These are phyloP conservation scores for Rossbeevera mucosa DNA, from an alignment of 768 basidiomycete species.

Conservation along the genomic window DNA sequence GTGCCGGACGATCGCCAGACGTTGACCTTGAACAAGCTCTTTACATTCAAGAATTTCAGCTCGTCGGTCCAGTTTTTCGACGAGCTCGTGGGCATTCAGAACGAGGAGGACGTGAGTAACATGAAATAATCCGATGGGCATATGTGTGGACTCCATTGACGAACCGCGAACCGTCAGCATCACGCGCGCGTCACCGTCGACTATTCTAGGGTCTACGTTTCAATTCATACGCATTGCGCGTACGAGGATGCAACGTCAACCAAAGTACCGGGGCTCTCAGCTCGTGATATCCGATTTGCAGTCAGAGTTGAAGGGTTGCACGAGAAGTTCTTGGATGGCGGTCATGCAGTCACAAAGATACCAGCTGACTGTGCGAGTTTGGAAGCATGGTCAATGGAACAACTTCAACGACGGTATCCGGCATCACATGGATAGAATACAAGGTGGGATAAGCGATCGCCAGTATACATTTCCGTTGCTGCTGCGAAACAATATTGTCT, in stretches of 20 bases:
- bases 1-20: constrained; percentile 11
- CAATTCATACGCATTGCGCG: constrained; percentile 27
- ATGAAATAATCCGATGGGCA: not conserved
- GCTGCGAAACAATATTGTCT: not conserved
- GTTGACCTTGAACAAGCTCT: constrained; percentile 26
- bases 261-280: constrained; percentile 41
- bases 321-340: constrained; percentile 18
- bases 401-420: constrained; percentile 22
- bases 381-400: constrained; percentile 23
- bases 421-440: not conserved
- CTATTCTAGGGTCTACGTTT: constrained; percentile 20
- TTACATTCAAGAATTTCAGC: constrained; percentile 23
- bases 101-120: constrained; percentile 30
- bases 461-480: not conserved
- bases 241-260: constrained; percentile 11
- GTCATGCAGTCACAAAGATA: constrained; percentile 21
- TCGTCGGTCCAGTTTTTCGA: constrained; percentile 28
- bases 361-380: constrained; percentile 9
- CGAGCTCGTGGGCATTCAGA: constrained; percentile 22
- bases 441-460: not conserved
- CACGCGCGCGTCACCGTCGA: constrained; percentile 30
- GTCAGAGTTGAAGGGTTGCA: constrained; percentile 37
- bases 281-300: constrained; percentile 49
- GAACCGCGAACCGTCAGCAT: constrained; percentile 17
- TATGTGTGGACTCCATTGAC: not conserved